Base-by-base conservation (phyloP, 129 eudicot genomes). In the Lonicera japonica region DNA sequence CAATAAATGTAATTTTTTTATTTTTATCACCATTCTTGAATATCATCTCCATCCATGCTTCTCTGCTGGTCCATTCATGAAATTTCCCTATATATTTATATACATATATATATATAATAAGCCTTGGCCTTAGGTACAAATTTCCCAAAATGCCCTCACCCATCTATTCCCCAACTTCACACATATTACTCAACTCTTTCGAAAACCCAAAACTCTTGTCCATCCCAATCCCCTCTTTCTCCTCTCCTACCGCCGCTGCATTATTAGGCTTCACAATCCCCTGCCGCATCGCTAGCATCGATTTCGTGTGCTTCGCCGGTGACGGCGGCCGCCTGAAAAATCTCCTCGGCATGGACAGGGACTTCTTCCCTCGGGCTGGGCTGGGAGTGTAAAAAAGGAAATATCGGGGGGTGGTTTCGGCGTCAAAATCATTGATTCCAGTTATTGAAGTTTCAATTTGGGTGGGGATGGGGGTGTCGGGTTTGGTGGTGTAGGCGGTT, bases 181-280 rank as follows among this genome's bases (percentile, higher is more conserved):
- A 90, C 58, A 63, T 55, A 45, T 64, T 84, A 70, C 21, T 72
- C 17, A 90, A 81, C 70, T 82, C 65, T 66, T 74, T 90, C 53
- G 89, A 80, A 50, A 78, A 79, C 66, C 97, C 95, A 41, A 90
- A 90, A 45, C 83, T 65, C 78, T 83, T 90, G 56, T 90, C 87
- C 77, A 90, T 46, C n/a, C n/a, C n/a, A n/a, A n/a, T n/a, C 24
- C 45, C 56, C 21, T 60, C 76, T 3, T 12, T 54, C 20, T 14
- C 74, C 15, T 39, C 83, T 59, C 54, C 77, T 56, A 64, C 62
- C 54, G 22, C 73, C 12, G 7, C 77, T 51, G n/a, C 50, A 8
- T 51, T 77, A 40, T 55, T 65, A 10, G 25, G 58, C 85, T 55
- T 77, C 80, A 20, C 77, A 13, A 24, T 23, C 36, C 81, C 77